These are phyloP conservation scores for Solanum raphanifolium DNA, from an alignment of 257 asterid genomes.

Conservation along the genomic window DNA sequence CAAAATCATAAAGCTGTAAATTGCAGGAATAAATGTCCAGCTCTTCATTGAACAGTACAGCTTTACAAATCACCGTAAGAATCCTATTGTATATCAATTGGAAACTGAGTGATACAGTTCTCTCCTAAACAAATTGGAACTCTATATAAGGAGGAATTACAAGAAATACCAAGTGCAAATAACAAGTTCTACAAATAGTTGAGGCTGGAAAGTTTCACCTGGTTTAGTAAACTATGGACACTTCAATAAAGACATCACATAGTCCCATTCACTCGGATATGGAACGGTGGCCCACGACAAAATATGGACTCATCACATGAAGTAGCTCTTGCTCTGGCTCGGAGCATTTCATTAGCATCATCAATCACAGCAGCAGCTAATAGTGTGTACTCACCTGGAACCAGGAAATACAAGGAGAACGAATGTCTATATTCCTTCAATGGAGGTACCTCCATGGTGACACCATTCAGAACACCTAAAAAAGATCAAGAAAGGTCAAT, in stretches of 20 bases:
- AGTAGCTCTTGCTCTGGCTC: constrained; percentile 73
- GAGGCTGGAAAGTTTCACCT: background rate
- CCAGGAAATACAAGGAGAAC: constrained; percentile 82
- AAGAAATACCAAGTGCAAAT: background rate
- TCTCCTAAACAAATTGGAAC: background rate
- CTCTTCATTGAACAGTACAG: background rate
- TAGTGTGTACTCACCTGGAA: constrained; percentile 92
- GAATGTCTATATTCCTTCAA: constrained; percentile 70
- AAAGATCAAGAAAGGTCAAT: background rate
- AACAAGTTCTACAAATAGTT: background rate
- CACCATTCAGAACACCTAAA: constrained; percentile 73
- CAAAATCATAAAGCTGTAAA: background rate
- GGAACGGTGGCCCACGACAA: constrained; percentile 97
- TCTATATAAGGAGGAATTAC: background rate
- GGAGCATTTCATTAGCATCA: constrained; percentile 84
- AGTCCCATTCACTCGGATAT: constrained; percentile 73
- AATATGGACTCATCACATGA: constrained; percentile 74
- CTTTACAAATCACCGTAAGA: background rate
- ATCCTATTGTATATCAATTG: background rate
- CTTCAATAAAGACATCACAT: background rate
- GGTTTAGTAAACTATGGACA: background rate
- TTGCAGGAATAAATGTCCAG: background rate
- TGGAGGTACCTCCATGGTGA: constrained; percentile 77
- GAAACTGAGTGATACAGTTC: background rate
- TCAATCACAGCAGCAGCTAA: constrained; percentile 88